A percentile compares a stretch with the other conserved stretches of the same genome.
These are phyloP conservation scores for Mycosphaerella sp. DNA, from an alignment of 2,329 filamentous ascomycete species.

Conservation along the genomic window DNA sequence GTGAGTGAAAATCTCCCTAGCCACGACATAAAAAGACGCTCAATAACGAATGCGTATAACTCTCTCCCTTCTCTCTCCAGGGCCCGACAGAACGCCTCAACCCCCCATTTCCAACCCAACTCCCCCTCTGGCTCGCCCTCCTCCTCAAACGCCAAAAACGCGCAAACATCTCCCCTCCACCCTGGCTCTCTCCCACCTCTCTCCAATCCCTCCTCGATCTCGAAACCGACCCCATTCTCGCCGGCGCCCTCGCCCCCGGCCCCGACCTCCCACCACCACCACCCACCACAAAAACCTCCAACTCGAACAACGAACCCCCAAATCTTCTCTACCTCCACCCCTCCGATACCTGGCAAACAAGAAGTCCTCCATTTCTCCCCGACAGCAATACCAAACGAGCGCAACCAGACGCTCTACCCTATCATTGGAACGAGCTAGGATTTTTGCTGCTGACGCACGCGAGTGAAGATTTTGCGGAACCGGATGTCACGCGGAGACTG, in stretches of 20 bases:
- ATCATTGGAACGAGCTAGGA: conserved; percentile 90
- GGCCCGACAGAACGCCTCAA: conserved; percentile 68
- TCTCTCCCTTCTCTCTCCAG: conserved; percentile 41
- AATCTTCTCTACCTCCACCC: too few relatives aligned
- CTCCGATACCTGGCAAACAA: too few relatives aligned
- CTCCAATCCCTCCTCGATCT: conserved; percentile 71
- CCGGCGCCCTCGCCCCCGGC: conserved; percentile 68
- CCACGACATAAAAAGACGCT: conserved; percentile 26
- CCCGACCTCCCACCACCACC: conserved; percentile 53
- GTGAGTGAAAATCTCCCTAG: conserved; percentile 49
- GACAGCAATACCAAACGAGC: conserved; percentile 62
- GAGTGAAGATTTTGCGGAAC: conserved; percentile 69
- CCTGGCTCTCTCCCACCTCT: conserved; percentile 75
- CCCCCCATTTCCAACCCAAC: conserved; percentile 69
- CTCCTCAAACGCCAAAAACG: conserved; percentile 90
- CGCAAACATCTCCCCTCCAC: conserved; percentile 83
- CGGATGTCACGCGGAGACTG: conserved; percentile 67
- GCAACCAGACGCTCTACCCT: conserved; percentile 67
- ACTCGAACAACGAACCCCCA: too few relatives aligned
- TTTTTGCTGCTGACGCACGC: conserved; percentile 83
- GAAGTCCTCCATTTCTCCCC: conserved; percentile 65
- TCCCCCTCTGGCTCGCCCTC: conserved; percentile 92
- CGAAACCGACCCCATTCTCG: conserved; percentile 63
- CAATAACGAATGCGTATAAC: background rate
- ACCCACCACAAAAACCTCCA: too few relatives aligned